These are phyloP conservation scores for Debaryomyces tyrocola DNA, from an alignment of 805 yeast genomes.

Conservation along the genomic window DNA sequence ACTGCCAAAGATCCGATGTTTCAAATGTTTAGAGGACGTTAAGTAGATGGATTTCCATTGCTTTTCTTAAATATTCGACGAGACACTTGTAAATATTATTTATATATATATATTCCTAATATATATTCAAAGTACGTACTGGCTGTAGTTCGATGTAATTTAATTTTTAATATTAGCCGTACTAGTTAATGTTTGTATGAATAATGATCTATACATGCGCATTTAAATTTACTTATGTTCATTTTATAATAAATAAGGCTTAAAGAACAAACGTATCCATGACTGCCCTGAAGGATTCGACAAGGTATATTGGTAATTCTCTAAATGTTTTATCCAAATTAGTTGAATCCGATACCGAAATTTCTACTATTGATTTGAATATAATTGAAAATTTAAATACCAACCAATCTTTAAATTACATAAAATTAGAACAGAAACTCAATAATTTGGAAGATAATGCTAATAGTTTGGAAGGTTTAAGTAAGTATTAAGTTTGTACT, in stretches of 20 bases:
- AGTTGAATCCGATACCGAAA: conserved; percentile 42
- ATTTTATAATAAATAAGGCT: no score
- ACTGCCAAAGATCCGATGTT: conserved; percentile 53
- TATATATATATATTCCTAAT: background rate
- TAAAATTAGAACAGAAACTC: conserved; percentile 39
- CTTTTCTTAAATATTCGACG: background rate
- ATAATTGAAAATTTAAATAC: conserved; percentile 56
- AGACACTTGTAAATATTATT: background rate
- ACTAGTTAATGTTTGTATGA: no score
- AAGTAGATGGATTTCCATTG: conserved; percentile 7
- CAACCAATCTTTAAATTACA: conserved; percentile 54
- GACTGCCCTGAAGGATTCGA: conserved; percentile 31
- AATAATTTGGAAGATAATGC: conserved; percentile 45
- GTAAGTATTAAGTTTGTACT: conserved; percentile 14
- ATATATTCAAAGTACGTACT: no score
- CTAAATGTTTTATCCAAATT: conserved; percentile 28
- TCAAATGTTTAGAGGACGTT: conserved; percentile 63
- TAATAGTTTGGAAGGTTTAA: conserved; percentile 23
- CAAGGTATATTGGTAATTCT: conserved; percentile 26
- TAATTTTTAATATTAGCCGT: no score
- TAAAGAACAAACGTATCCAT: conserved; percentile 5
- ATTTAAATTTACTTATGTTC: no score
- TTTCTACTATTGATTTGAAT: conserved; percentile 45
- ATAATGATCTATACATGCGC: no score
- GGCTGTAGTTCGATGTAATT: no score